phyloP scores from a whole-genome alignment of 139 green algal species.

The Tetraselmis chui region DNA sequence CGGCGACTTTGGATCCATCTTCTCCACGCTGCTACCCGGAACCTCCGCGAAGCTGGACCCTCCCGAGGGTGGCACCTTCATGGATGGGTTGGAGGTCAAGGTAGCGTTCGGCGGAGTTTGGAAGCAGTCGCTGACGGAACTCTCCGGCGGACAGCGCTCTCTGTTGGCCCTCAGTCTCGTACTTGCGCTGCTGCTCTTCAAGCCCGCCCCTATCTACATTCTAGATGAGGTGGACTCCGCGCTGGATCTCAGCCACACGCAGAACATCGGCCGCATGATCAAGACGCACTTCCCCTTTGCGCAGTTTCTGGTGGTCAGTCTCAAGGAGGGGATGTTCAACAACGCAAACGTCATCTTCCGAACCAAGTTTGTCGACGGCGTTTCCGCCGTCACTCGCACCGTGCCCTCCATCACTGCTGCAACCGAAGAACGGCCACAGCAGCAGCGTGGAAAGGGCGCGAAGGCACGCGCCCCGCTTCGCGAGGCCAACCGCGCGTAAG shows the following conservation, averaged over 20 bases:
- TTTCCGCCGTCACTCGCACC: constrained; percentile 83
- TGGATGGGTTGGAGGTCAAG: constrained; percentile 83
- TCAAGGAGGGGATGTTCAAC: constrained; percentile 99
- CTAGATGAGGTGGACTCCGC: constrained; percentile 98
- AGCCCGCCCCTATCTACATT: constrained; percentile 98
- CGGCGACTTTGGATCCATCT: constrained; percentile 92
- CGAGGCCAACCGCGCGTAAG: background rate
- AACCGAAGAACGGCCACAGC: background rate
- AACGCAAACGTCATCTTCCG: constrained; percentile 99
- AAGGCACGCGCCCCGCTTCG: background rate
- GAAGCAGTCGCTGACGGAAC: constrained; percentile 96
- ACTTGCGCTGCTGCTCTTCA: constrained; percentile 94
- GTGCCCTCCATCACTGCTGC: no score
- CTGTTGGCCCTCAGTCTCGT: constrained; percentile 95
- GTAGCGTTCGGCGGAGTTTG: constrained; percentile 95
- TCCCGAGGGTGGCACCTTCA: constrained; percentile 68
- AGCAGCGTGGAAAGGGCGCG: background rate
- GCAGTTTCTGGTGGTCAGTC: constrained; percentile 65
- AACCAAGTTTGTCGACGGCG: constrained; percentile 96
- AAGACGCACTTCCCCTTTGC: constrained; percentile 92
- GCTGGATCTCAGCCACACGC: constrained; percentile 96
- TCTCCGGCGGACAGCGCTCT: constrained; percentile 89
- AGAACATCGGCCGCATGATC: constrained; percentile 98
- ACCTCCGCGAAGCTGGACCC: constrained; percentile 88
- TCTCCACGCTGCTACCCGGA: constrained; percentile 92